Evolutionary conservation across 495 filamentous ascomycete genomes (phyloP), one percentile per base, ranked within the genome.

Genomic region (Daldinia bambusicola): DNA sequence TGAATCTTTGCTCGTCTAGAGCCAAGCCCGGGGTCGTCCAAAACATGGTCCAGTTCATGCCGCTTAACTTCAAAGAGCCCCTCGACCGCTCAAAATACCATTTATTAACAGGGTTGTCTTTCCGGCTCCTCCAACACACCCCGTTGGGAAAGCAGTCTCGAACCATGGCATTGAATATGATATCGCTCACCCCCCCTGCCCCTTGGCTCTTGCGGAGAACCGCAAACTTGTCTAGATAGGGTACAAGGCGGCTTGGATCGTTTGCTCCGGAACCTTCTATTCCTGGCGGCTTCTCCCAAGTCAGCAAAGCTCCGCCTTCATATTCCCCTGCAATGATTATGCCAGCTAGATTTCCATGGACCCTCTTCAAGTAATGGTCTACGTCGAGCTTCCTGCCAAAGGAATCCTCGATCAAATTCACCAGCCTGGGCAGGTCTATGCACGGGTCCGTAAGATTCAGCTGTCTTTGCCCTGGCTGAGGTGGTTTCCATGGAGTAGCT

Each of bases 161-260:
- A 31, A 97, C 92, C 93, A 99, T 97, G 16, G 93, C 90, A 67
- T 93, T 97, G 80, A 98, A 99, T 5, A 99, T 89, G 20, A 98
- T 89, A 71, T 99, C 95, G 0, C 96, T 95, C 4, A 98, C 94
- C 13, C 94, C 94, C 0, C 95, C 94, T 0, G 92, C 90, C 0
- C 95, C 95, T 77, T 99, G 95, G 52, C 89, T 91, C 63, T 90
- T 88, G 74, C 91, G 93, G 4, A 96, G 84, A 2, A 98, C 95
- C 3, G 95, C 95, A 76, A 99, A 99, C 80, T 99, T 99, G 77
- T 99, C 95, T 22, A 99, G 82, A 78, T 99, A 99, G 0, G 95
- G 96, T 0, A 99, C 91, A 76, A 93, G 85, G 4, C 89, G 82
- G 8, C 81, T 80, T 50, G 81, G 83, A 18, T 79, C 82, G 51